Conservation (phyloP, 345 rosid genomes). For the Mercurialis annua region DNA sequence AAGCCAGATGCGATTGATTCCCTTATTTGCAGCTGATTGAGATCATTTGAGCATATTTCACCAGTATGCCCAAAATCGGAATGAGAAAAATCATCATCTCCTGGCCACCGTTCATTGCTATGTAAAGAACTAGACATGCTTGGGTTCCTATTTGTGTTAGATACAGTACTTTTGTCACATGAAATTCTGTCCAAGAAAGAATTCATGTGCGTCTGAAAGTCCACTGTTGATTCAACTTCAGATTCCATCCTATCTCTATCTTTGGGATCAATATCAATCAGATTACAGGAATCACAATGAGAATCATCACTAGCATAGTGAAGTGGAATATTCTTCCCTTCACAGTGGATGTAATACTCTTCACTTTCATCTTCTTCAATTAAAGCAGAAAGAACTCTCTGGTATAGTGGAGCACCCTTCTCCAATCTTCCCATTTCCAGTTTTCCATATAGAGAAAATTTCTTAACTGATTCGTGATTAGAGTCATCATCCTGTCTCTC, state of each 20-base stretch:
- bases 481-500: conserved; percentile 36
- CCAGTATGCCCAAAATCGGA: conserved; percentile 48
- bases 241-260: conserved; percentile 90
- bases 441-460: conserved; percentile 44
- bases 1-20: conserved; percentile 43
- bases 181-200: conserved; percentile 63
- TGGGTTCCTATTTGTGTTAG: conserved; percentile 57
- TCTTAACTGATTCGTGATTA: conserved; percentile 38
- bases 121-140: conserved; percentile 59
- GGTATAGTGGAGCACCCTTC: conserved; percentile 69
- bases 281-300: conserved; percentile 92
- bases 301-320: conserved; percentile 96
- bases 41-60: conserved; percentile 65
- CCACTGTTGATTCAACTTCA: conserved; percentile 79
- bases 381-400: conserved; percentile 85
- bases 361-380: conserved; percentile 92
- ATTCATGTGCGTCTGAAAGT: conserved; percentile 63
- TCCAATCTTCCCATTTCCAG: conserved; percentile 50
- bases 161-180: conserved; percentile 60
- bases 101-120: conserved; percentile 71
- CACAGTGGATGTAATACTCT: conserved; percentile 53
- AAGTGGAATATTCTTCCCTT: conserved; percentile 68
- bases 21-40: conserved; percentile 49
- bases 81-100: conserved; percentile 69
- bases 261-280: conserved; percentile 71